Evolutionary conservation across 495 filamentous ascomycete species (phyloP).

Genomic region (Astrothelium macrocarpum): DNA sequence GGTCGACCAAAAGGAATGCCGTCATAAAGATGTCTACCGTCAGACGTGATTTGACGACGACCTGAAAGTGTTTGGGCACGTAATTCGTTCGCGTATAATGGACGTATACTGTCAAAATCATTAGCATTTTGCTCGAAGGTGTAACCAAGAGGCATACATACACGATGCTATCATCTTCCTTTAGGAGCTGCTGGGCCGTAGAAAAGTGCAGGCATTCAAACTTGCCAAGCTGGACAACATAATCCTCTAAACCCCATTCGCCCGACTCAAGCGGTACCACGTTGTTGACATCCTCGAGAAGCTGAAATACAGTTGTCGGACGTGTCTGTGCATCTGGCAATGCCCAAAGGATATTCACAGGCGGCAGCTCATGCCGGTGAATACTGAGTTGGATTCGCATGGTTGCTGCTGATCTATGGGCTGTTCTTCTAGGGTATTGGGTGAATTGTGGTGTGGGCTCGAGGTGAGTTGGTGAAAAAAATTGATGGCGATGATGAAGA

Average conservation of each 20-base stretch:
- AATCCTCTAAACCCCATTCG: conserved; percentile 87
- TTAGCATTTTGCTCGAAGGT: conserved; percentile 3
- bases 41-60: conserved; percentile 68
- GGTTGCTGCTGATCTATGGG: conserved; percentile 8
- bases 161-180: conserved; percentile 79
- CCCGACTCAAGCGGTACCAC: conserved; percentile 73
- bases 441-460: background rate
- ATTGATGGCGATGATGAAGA: background rate
- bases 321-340: conserved; percentile 34
- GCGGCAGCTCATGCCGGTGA: conserved; percentile 69
- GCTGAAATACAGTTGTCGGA: conserved; percentile 57
- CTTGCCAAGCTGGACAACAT: conserved; percentile 70
- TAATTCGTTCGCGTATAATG: conserved; percentile 65
- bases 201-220: conserved; percentile 91
- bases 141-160: conserved; percentile 35
- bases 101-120: conserved; percentile 55
- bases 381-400: conserved; percentile 82
- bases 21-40: conserved; percentile 79
- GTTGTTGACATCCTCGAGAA: conserved; percentile 76
- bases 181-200: conserved; percentile 55
- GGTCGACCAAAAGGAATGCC: conserved; percentile 80
- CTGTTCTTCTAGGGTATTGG: background rate
- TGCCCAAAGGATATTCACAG: conserved; percentile 66
- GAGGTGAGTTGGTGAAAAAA: background rate
- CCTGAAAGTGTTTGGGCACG: conserved; percentile 66